Evolutionary conservation across 768 basidiomycete species (phyloP).

Genomic region (Bullera alba): DNA sequence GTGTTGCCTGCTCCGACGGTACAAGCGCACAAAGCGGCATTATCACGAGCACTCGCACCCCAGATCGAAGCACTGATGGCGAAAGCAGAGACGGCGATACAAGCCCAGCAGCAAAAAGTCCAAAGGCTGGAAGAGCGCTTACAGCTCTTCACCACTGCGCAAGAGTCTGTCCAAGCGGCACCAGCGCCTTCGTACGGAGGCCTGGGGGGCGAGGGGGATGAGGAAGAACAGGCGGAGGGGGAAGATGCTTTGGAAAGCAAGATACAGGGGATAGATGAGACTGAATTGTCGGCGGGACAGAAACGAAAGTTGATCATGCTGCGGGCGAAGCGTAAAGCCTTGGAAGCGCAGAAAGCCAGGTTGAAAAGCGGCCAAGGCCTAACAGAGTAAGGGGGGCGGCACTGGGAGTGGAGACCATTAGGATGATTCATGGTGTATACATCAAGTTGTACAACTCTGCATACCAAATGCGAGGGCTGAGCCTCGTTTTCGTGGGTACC

Average conservation of each 20-base stretch:
- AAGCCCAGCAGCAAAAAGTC: constrained; percentile 18
- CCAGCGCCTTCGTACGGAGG: neutral
- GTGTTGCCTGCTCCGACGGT: constrained; percentile 40
- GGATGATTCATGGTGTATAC: too few species aligned
- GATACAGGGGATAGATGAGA: constrained; percentile 23
- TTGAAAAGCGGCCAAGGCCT: constrained; percentile 8
- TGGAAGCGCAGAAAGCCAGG: constrained; percentile 37
- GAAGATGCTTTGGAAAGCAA: constrained; percentile 1
- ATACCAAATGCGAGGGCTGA: too few species aligned
- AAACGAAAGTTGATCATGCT: constrained; percentile 37
- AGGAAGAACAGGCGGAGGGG: neutral
- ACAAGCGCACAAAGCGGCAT: constrained; percentile 31
- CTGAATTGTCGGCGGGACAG: constrained; percentile 28
- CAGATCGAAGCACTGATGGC: constrained; percentile 42
- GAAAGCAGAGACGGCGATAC: constrained; percentile 24
- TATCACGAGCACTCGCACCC: constrained; percentile 33
- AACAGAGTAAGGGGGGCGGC: neutral
- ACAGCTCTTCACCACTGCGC: constrained; percentile 23
- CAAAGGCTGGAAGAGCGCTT: constrained; percentile 33
- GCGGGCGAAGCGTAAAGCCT: constrained; percentile 34
- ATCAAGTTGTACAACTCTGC: too few species aligned
- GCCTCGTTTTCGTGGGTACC: too few species aligned
- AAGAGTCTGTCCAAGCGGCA: neutral
- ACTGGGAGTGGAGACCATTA: too few species aligned
- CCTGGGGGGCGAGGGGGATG: neutral